A percentile compares a stretch with the other conserved stretches of the same genome.
These are phyloP conservation scores for Leptomonas pyrrhocoris DNA, from an alignment of 208 protist genomes.

Conservation along the genomic window DNA sequence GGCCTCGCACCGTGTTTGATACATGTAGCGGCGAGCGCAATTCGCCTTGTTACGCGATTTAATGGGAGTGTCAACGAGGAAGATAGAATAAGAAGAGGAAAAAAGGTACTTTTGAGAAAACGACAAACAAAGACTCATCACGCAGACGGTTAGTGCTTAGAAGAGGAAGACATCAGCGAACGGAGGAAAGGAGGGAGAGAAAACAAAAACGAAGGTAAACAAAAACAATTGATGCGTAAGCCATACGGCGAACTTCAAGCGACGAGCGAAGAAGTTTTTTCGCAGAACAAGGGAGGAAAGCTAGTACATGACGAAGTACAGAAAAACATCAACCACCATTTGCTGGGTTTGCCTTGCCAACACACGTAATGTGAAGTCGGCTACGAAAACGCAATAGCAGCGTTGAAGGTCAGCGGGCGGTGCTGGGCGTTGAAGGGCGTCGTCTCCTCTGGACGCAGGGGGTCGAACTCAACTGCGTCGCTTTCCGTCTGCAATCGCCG, in stretches of 20 bases:
- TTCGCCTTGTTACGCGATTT: too few relatives aligned
- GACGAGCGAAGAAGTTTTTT: too few relatives aligned
- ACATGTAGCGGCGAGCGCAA: too few relatives aligned
- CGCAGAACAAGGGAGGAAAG: too few relatives aligned
- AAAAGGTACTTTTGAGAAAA: too few relatives aligned
- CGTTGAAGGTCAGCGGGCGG: conserved; percentile 35
- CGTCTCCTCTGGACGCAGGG: conserved; percentile 25
- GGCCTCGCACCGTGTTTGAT: too few relatives aligned
- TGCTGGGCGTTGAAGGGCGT: conserved; percentile 26
- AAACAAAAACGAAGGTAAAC: background rate
- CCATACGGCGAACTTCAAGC: too few relatives aligned
- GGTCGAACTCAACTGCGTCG: conserved; percentile 16
- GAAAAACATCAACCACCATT: background rate
- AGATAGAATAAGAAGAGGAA: too few relatives aligned
- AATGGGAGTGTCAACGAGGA: too few relatives aligned
- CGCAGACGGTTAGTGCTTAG: background rate
- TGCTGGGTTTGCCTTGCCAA: too few relatives aligned
- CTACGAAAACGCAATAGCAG: conserved; percentile 16
- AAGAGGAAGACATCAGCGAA: conserved; percentile 1
- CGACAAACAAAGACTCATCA: conserved; percentile 15
- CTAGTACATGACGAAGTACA: too few relatives aligned
- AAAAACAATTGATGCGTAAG: background rate
- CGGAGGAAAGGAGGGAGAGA: conserved; percentile 13
- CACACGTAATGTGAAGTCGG: background rate
- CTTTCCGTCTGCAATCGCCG: background rate